A percentile compares a stretch with the other conserved stretches of the same genome.
phyloP scores from a whole-genome alignment of 352 stramenopile species.

The Globisporangium middletonii region DNA sequence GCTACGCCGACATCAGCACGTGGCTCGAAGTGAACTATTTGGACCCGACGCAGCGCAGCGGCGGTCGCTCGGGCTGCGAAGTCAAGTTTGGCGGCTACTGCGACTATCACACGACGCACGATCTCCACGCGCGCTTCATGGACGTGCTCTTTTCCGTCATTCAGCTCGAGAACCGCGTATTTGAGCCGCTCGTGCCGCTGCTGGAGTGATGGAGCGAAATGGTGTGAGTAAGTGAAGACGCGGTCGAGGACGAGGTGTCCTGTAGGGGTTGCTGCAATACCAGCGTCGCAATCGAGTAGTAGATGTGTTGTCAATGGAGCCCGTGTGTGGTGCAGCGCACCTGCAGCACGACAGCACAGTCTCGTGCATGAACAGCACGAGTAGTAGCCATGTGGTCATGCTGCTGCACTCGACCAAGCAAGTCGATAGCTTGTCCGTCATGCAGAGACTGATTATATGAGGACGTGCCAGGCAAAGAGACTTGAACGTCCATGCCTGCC shows the following conservation, averaged over 20 bases:
- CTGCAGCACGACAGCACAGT: no score
- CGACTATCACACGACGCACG: slow-evolving; percentile 32
- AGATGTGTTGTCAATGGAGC: no score
- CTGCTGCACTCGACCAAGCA: no score
- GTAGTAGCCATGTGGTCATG: no score
- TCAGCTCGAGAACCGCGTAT: slow-evolving; percentile 25
- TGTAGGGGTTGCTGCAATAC: no score
- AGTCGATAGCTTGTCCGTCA: no score
- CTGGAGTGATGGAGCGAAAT: not conserved
- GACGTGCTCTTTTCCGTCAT: slow-evolving; percentile 30
- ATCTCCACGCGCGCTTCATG: slow-evolving; percentile 31
- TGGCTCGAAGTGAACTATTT: slow-evolving; percentile 31
- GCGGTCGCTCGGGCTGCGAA: slow-evolving; percentile 13
- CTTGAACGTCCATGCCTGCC: no score
- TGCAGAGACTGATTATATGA: no score
- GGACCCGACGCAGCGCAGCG: slow-evolving; percentile 19
- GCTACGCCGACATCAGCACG: slow-evolving; percentile 28
- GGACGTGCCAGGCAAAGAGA: no score
- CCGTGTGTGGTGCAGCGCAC: no score
- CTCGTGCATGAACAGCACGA: no score
- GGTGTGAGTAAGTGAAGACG: not conserved
- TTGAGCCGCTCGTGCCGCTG: slow-evolving; percentile 24
- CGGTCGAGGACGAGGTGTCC: no score
- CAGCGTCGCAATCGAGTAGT: not conserved
- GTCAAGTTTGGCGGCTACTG: slow-evolving; percentile 30